These are phyloP conservation scores for Arthonia radiata DNA, from an alignment of 495 filamentous ascomycete species.

Conservation along the genomic window DNA sequence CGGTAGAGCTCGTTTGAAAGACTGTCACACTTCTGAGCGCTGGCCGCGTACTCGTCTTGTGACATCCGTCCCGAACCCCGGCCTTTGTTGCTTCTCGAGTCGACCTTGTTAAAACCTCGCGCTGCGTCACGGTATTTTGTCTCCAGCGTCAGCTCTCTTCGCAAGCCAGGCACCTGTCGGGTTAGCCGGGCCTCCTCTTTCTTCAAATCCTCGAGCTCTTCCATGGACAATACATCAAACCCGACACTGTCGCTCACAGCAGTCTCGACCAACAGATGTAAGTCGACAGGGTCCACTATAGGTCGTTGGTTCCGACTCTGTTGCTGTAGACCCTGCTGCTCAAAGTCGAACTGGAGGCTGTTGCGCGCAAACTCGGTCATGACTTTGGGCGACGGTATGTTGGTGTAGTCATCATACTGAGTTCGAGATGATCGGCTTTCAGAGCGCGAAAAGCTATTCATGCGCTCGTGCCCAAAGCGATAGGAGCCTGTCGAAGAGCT, in stretches of 20 bases:
- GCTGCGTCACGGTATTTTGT: conserved; percentile 87
- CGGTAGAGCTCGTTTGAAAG: conserved; percentile 54
- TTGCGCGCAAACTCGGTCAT: too few species aligned
- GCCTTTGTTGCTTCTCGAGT: conserved; percentile 30
- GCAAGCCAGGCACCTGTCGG: conserved; percentile 51
- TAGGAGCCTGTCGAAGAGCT: too few species aligned
- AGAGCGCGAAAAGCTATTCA: too few species aligned
- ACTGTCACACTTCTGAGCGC: conserved; percentile 64
- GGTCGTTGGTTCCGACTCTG: too few species aligned
- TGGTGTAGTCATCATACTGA: too few species aligned
- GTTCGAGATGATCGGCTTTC: too few species aligned
- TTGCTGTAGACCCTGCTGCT: too few species aligned
- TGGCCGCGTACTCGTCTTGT: conserved; percentile 44
- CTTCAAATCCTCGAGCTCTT: conserved; percentile 78
- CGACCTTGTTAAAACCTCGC: conserved; percentile 53
- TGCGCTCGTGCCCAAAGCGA: too few species aligned
- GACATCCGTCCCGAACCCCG: conserved; percentile 11
- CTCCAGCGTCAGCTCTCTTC: conserved; percentile 68
- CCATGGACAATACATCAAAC: conserved; percentile 66
- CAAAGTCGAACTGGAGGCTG: too few species aligned
- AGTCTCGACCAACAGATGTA: conserved; percentile 84
- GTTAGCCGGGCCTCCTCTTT: conserved; percentile 47
- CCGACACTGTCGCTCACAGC: conserved; percentile 65
- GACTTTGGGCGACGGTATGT: too few species aligned
- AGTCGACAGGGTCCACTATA: conserved; percentile 37